Percentiles rank a stretch among this genome's conserved stretches.
Conservation (phyloP, 1,139 yeast species). For the Arxiozyma telluris region DNA sequence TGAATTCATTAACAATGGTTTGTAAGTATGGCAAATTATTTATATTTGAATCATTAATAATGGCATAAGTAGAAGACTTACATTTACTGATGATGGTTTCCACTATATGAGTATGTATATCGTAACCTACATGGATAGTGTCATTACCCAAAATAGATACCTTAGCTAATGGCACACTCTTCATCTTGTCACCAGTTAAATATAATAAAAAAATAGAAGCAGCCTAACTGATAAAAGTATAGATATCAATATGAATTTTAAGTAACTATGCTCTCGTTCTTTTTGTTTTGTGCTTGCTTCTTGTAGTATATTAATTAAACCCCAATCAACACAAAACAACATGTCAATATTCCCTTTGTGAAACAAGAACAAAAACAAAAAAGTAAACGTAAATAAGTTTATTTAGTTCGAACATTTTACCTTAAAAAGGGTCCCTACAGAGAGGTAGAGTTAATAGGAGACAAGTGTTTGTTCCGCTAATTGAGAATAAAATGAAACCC, state of each 20-base stretch:
- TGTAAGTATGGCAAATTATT: constrained; percentile 55
- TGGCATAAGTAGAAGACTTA: constrained; percentile 83
- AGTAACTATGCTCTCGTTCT: too few species aligned
- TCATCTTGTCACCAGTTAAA: neutral
- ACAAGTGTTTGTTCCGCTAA: neutral
- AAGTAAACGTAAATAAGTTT: too few species aligned
- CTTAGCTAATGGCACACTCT: constrained; percentile 31
- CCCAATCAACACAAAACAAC: neutral
- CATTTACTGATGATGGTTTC: constrained; percentile 52
- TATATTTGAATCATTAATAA: constrained; percentile 80
- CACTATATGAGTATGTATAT: constrained; percentile 68
- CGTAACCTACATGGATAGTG: constrained; percentile 84
- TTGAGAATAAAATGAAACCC: neutral
- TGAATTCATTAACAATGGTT: constrained; percentile 33
- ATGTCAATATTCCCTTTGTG: too few species aligned
- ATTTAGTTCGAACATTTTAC: too few species aligned
- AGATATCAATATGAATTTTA: neutral
- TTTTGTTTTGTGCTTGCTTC: neutral
- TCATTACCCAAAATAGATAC: constrained; percentile 74
- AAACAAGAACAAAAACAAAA: too few species aligned
- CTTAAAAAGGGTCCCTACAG: too few species aligned
- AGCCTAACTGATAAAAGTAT: neutral
- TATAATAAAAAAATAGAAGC: neutral
- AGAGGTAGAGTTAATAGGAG: too few species aligned
- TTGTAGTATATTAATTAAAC: too few species aligned